Percentiles rank a stretch among this genome's conserved stretches.
phyloP scores from a whole-genome alignment of 495 filamentous ascomycete species.

The Ramalina intermedia region DNA sequence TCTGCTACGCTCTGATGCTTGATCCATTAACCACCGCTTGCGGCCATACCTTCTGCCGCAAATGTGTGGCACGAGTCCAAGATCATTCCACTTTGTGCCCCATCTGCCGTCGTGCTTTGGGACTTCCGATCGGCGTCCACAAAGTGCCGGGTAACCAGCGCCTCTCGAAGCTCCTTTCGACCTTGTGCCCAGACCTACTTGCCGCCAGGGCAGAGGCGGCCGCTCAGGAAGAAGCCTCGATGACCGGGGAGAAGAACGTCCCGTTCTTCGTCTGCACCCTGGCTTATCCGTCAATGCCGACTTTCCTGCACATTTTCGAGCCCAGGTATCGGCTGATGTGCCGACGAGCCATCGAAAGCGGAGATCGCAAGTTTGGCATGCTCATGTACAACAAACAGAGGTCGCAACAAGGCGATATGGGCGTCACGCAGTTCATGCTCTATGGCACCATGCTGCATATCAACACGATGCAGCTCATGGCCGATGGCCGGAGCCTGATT shows the following conservation, averaged over 20 bases:
- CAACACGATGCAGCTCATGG: slow-evolving; percentile 51
- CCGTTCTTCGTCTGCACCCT: slow-evolving; percentile 74
- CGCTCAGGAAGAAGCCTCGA: slow-evolving; percentile 33
- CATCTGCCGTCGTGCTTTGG: slow-evolving; percentile 54
- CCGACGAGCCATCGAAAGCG: slow-evolving; percentile 54
- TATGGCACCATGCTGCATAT: slow-evolving; percentile 70
- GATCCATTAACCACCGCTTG: slow-evolving; percentile 75
- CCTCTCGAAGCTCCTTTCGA: slow-evolving; percentile 42
- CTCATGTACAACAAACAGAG: slow-evolving; percentile 49
- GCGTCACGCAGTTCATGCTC: slow-evolving; percentile 45
- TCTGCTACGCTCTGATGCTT: slow-evolving; percentile 66
- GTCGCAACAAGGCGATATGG: slow-evolving; percentile 42
- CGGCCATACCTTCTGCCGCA: slow-evolving; percentile 79
- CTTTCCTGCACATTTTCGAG: slow-evolving; percentile 83
- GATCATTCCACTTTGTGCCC: slow-evolving; percentile 69
- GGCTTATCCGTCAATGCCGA: slow-evolving; percentile 68
- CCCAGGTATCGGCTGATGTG: slow-evolving; percentile 83
- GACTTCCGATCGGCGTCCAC: slow-evolving; percentile 41
- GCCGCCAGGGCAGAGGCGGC: slow-evolving; percentile 37
- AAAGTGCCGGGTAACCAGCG: slow-evolving; percentile 46
- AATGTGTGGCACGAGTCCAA: slow-evolving; percentile 57
- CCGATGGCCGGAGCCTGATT: slow-evolving; percentile 68
- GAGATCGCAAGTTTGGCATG: slow-evolving; percentile 69
- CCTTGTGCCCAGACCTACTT: slow-evolving; percentile 53
- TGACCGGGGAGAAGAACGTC: slow-evolving; percentile 41